phyloP scores from a whole-genome alignment of 306 rosid species.

The Casuarina glauca region DNA sequence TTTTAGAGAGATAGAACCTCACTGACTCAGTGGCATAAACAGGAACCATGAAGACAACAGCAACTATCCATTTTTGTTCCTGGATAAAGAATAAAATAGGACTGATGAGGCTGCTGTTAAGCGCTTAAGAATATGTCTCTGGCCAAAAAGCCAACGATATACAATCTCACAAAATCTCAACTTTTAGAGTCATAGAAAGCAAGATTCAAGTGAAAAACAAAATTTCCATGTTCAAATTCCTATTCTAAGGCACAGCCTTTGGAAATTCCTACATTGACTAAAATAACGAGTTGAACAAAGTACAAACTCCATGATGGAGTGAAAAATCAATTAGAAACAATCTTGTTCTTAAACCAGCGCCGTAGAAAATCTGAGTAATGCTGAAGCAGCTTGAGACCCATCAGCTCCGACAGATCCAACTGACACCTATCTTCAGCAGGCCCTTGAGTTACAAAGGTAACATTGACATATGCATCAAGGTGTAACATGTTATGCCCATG shows the following conservation, averaged over 20 bases:
- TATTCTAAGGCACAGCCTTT: background rate
- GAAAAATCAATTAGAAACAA: background rate
- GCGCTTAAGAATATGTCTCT: background rate
- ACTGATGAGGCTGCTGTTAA: slow-evolving; percentile 9
- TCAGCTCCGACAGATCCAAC: too few species aligned
- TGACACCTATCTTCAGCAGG: background rate
- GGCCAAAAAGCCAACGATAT: background rate
- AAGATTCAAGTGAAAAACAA: background rate
- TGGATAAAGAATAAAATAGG: slow-evolving; percentile 35
- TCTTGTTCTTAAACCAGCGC: background rate
- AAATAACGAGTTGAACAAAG: background rate
- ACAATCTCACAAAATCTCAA: background rate
- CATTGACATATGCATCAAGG: background rate
- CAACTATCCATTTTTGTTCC: slow-evolving; percentile 94
- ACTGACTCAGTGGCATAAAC: slow-evolving; percentile 82
- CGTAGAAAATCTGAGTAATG: background rate
- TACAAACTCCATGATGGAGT: background rate
- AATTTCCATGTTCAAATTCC: background rate
- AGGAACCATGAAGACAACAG: slow-evolving; percentile 77
- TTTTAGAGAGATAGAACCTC: slow-evolving; percentile 39
- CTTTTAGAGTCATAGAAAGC: background rate
- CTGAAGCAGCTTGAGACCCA: background rate
- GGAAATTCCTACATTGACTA: background rate
- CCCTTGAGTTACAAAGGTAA: background rate
- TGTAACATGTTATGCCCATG: background rate